phyloP scores from a whole-genome alignment of 1,139 yeast species.

The Pichia sp. region DNA sequence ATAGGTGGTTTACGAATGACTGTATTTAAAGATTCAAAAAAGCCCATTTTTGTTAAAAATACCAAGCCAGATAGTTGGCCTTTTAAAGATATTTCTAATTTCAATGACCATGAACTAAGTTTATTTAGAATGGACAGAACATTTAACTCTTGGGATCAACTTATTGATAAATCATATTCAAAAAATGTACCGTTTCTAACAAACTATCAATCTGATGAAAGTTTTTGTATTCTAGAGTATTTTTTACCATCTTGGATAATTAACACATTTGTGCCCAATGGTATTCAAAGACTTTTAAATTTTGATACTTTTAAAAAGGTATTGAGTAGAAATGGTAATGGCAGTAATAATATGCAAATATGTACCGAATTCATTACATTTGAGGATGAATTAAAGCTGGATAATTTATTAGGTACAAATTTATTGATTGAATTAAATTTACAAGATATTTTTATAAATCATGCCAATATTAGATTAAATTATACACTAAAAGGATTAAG shows the following conservation, averaged over 20 bases:
- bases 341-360: neutral
- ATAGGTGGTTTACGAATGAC: slow-evolving; percentile 13
- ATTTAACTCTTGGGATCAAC: slow-evolving; percentile 9
- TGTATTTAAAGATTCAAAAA: slow-evolving; percentile 1
- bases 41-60: neutral
- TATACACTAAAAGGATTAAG: slow-evolving; percentile 14
- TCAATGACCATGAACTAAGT: slow-evolving; percentile 1
- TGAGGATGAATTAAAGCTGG: slow-evolving; percentile 3
- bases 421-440: slow-evolving; percentile 14
- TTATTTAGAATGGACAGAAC: slow-evolving; percentile 4
- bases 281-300: slow-evolving; percentile 9
- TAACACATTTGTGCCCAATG: slow-evolving; percentile 12
- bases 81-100: slow-evolving; percentile 6
- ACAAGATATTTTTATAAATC: slow-evolving; percentile 9
- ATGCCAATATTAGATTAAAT: slow-evolving; percentile 12
- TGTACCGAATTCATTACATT: slow-evolving; percentile 10
- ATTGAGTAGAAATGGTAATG: slow-evolving; percentile 6
- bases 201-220: neutral
- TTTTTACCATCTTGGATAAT: slow-evolving; percentile 14
- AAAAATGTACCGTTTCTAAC: slow-evolving; percentile 10
- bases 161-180: slow-evolving; percentile 10
- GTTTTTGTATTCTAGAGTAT: slow-evolving; percentile 8
- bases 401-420: slow-evolving; percentile 8
- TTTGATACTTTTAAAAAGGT: slow-evolving; percentile 3
- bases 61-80: slow-evolving; percentile 6